These are phyloP conservation scores for Ampelocalamus luodianensis DNA, from an alignment of 176 grass and related monocot genomes.

Conservation along the genomic window DNA sequence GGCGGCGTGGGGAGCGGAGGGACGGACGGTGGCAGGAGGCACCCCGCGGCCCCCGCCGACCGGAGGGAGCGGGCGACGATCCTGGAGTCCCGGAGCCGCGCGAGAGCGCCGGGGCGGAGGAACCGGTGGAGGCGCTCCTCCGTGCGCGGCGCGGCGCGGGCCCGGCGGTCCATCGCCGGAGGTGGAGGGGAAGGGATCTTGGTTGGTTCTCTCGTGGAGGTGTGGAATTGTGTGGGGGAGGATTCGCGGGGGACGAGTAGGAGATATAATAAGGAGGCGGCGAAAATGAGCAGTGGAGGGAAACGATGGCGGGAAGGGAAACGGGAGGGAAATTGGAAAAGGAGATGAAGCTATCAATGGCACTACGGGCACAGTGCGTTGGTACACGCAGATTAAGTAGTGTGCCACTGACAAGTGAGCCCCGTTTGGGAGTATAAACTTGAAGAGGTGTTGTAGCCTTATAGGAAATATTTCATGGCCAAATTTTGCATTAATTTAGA, in stretches of 20 bases:
- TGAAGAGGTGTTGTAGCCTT: too few relatives aligned
- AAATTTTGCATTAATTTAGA: background rate
- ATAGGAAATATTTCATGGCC: background rate
- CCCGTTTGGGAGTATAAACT: background rate
- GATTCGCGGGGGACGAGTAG: constrained; percentile 31
- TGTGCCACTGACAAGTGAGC: background rate
- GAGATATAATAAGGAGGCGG: constrained; percentile 35
- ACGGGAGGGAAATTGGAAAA: constrained; percentile 42
- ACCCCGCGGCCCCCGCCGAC: constrained; percentile 38
- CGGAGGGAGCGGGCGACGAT: constrained; percentile 70
- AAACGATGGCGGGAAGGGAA: constrained; percentile 49
- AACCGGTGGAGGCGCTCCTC: constrained; percentile 60
- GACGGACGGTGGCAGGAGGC: constrained; percentile 31
- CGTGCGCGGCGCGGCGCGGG: constrained; percentile 12
- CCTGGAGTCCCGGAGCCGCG: constrained; percentile 76
- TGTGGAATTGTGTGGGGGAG: constrained; percentile 27
- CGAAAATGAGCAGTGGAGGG: constrained; percentile 40
- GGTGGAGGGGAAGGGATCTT: background rate
- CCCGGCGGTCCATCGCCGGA: constrained; percentile 53
- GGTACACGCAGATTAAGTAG: background rate
- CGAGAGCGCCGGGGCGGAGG: constrained; percentile 85
- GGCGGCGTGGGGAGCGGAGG: constrained; percentile 21
- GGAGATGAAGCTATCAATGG: background rate
- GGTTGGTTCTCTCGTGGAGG: background rate
- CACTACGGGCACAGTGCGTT: background rate